Percentiles rank a stretch among this genome's conserved stretches.
Evolutionary conservation across 2,329 filamentous ascomycete species (phyloP).

Genomic region (Aspergillus bombycis): DNA sequence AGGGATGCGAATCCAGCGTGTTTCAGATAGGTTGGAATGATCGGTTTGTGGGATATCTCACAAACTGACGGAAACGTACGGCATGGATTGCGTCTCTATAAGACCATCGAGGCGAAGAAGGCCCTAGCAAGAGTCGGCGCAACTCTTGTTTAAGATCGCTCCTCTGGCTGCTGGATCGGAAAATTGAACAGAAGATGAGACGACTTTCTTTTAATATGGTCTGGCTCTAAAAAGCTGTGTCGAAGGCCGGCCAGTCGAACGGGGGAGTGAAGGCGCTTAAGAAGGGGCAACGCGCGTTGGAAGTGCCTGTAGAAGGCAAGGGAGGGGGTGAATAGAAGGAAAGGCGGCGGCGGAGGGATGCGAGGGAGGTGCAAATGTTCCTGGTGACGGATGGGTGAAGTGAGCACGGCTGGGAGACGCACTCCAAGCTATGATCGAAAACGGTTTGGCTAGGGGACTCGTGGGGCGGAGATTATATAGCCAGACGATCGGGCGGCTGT

Average conservation of each 20-base stretch:
- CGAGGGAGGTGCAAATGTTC: slow-evolving; percentile 7
- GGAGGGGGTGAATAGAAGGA: slow-evolving; percentile 13
- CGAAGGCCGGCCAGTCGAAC: background rate
- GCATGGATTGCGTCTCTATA: slow-evolving; percentile 17
- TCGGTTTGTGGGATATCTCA: slow-evolving; percentile 12
- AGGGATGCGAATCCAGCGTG: slow-evolving; percentile 5
- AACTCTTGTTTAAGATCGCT: slow-evolving; percentile 7
- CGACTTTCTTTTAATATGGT: background rate
- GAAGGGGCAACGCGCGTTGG: slow-evolving; percentile 22
- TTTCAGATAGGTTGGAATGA: background rate
- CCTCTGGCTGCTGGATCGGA: background rate
- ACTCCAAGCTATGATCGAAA: background rate
- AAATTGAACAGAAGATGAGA: background rate
- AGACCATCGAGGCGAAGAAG: slow-evolving; percentile 8
- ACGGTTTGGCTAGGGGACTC: slow-evolving; percentile 1
- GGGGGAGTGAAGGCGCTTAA: slow-evolving; percentile 12
- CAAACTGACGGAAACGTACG: slow-evolving; percentile 8
- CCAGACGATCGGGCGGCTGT: slow-evolving; percentile 10
- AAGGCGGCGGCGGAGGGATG: slow-evolving; percentile 10
- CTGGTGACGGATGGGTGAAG: background rate
- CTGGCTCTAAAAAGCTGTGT: background rate
- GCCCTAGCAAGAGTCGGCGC: slow-evolving; percentile 5
- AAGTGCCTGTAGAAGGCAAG: slow-evolving; percentile 25
- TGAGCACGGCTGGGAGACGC: background rate
- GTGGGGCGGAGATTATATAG: slow-evolving; percentile 5